Evolutionary conservation across 163 green algal genomes (phyloP), one percentile per base, ranked within the genome.

Genomic region (Scenedesmus sp.): DNA sequence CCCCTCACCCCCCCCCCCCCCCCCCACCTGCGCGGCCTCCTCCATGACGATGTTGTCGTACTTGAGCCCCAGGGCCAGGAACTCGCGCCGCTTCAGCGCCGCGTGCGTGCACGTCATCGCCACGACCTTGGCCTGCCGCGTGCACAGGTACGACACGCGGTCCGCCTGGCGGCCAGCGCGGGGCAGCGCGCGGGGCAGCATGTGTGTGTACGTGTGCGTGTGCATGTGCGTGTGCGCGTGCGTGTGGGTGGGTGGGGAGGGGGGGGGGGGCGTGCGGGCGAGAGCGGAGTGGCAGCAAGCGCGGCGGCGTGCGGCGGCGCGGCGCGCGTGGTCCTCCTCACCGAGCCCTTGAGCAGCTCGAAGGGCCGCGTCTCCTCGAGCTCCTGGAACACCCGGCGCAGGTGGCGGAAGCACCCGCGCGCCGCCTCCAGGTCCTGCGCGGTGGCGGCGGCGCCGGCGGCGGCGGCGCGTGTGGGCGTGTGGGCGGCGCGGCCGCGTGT

Each of bases 31-130:
- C 6, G 92, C 96, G 33, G 85, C 89, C 85, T 99, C 96, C 91
- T 99, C 96, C 92, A 99, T 98, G 51, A 99, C 75, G 63, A 99
- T 86, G 82, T 95, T 98, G 90, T 99, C 96, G 75, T 98, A 99
- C 85, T 97, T 93, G 83, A 99, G 95, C 7, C 91, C 94, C 72
- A 98, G 82, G 24, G 94, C 82, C 42, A 99, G 75, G 85, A 99
- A 99, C 84, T 99, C 96, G 47, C 86, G 80, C 14, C 97, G 88
- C 89, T 98, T 99, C 20, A 99, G 87, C 3, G 96, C 96, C 3
- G 96, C 96, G 79, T 99, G 96, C 39, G 96, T 99, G 88, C 95
- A 99, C 4, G 96, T 99, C 96, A 99, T 99, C 24, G 96, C 96
- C 83, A 99, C 93, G 53, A 99, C 92, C 86, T 98, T 98, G 70